Conservation (phyloP, 805 yeast species). For the Kregervanrija pseudodelftensis region DNA sequence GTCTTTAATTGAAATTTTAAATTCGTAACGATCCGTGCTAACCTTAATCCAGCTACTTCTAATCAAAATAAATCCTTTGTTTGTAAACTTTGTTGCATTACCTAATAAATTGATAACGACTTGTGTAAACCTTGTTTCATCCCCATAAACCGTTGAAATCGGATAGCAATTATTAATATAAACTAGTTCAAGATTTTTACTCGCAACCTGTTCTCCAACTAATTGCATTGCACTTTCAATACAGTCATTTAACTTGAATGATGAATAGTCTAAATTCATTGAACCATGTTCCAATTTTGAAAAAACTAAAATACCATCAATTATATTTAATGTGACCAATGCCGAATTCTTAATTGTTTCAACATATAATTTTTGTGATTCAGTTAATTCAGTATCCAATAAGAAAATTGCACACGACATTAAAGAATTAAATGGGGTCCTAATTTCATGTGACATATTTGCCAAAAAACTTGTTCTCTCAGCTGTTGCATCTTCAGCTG, state of each 20-base stretch:
- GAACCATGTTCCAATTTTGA: conserved; percentile 52
- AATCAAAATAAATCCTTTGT: conserved; percentile 35
- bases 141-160: conserved; percentile 36
- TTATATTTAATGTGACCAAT: conserved; percentile 43
- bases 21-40: conserved; percentile 31
- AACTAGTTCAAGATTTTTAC: conserved; percentile 38
- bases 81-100: conserved; percentile 46
- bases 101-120: conserved; percentile 45
- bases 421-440: conserved; percentile 49
- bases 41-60: conserved; percentile 23
- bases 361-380: conserved; percentile 42
- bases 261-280: conserved; percentile 35
- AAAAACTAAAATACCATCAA: conserved; percentile 48
- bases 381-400: conserved; percentile 38
- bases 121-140: conserved; percentile 43
- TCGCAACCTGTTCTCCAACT: conserved; percentile 40
- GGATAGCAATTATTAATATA: conserved; percentile 35
- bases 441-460: conserved; percentile 51
- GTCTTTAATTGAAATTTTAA: conserved; percentile 36
- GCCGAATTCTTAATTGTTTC: conserved; percentile 46
- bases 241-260: conserved; percentile 38
- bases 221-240: conserved; percentile 41
- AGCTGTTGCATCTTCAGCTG: conserved; percentile 48
- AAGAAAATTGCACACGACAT: conserved; percentile 42
- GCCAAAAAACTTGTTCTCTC: conserved; percentile 47